Evolutionary conservation across 2,329 filamentous ascomycete species (phyloP).

Genomic region (Ophiocordyceps camponoti-saundersi): DNA sequence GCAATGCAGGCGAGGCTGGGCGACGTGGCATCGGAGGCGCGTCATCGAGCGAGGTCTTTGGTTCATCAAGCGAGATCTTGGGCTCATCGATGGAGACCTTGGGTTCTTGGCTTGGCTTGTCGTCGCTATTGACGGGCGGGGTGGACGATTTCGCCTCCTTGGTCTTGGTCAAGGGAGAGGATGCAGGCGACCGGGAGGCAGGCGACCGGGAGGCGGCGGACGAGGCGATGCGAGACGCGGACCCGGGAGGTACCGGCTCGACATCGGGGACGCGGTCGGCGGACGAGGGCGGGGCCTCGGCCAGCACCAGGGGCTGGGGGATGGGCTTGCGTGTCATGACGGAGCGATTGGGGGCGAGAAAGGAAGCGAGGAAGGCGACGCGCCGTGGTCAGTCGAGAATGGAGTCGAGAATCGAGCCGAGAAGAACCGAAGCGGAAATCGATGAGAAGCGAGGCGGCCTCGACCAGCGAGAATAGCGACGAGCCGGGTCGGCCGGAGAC

Average conservation of each 20-base stretch:
- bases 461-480: neutral
- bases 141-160: conserved; percentile 7
- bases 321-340: conserved; percentile 40
- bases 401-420: too few species aligned
- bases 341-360: neutral
- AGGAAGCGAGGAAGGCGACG: neutral
- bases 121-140: conserved; percentile 5
- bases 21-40: conserved; percentile 4
- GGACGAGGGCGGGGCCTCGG: conserved; percentile 17
- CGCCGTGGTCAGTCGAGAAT: neutral
- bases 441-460: neutral
- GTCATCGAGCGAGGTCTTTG: conserved; percentile 9
- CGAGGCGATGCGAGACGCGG: conserved; percentile 9
- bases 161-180: conserved; percentile 25
- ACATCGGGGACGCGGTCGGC: conserved; percentile 11
- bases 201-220: conserved; percentile 20
- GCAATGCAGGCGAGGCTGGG: conserved; percentile 10
- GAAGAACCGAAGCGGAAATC: too few species aligned
- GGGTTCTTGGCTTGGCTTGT: conserved; percentile 7
- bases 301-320: conserved; percentile 39
- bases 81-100: conserved; percentile 9
- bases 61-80: conserved; percentile 3
- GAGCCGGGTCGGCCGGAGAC: neutral
- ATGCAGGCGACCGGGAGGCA: conserved; percentile 26
- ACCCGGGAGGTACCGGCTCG: conserved; percentile 14